Evolutionary conservation across 441 rosid species (phyloP), one percentile per base, ranked within the genome.

Genomic region (Kokia cookei): DNA sequence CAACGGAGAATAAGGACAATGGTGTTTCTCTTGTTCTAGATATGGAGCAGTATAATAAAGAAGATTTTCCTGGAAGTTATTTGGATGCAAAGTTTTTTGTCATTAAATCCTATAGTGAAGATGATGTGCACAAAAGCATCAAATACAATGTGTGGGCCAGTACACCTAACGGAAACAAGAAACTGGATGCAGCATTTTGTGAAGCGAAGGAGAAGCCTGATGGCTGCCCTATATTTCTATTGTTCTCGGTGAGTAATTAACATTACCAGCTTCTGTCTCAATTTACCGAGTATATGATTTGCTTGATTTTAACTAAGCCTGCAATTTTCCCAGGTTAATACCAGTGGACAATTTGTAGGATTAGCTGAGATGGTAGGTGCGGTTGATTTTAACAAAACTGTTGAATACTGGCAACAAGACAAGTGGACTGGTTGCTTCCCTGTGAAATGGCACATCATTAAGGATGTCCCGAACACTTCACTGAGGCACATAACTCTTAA

Each of bases 351-450:
- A 57, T 91, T 91, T 81, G 91, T 89, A 69, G 96, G 93, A 37
- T 60, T 89, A 57, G 92, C 93, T 0, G 93, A 91, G 78, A 91
- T 91, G 96, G 77, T 70, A 26, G 93, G 96, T 7, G 86, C 87
- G 5, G 91, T 89, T 67, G 92, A 91, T 80, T 91, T 87, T 82
- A 77, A 89, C 76, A 89, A 78, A 80, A 88, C 85, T 19, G 73
- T 86, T 40, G 92, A 87, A 37, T 90, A 87, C 73, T 90, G 96
- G 93, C 96, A 90, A 74, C 96, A 91, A 73, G 93, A 91, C 75
- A 91, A 89, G 86, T 91, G 96, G 96, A 76, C 82, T 74, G 96
- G 96, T 65, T 88, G 90, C 75, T 91, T 91, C 82, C 88, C 93
- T 59, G 83, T 87, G 75, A 89, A 86, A 77, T 89, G 96, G 93